Evolutionary conservation across 208 protist species (phyloP).

Genomic region (Leishmania aethiopica): DNA sequence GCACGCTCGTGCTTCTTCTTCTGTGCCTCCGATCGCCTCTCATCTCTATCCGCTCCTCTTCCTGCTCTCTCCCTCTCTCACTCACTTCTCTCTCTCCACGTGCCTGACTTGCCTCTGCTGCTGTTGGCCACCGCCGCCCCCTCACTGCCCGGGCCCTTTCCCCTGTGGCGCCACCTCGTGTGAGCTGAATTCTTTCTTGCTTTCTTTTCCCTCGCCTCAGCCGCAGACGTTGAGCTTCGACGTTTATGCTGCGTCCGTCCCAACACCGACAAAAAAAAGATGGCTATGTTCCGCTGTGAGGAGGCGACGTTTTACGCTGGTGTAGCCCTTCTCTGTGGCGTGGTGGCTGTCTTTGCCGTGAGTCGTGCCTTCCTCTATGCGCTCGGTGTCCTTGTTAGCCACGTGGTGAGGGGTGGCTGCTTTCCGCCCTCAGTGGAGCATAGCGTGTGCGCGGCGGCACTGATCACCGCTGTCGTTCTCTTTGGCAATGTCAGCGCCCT

Average conservation of each 20-base stretch:
- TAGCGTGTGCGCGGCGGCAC: not conserved
- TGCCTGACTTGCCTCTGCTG: not conserved
- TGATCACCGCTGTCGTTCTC: constrained; percentile 10
- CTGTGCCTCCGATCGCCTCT: not conserved
- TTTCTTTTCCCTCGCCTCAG: not conserved
- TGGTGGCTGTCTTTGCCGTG: not conserved
- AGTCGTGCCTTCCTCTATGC: constrained; percentile 9
- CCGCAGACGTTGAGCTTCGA: not conserved
- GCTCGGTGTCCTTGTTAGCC: not conserved
- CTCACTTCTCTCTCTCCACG: not conserved
- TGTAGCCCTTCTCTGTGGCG: not conserved
- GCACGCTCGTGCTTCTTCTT: not conserved
- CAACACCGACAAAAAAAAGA: not conserved
- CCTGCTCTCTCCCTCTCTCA: not conserved
- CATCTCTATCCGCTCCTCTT: constrained; percentile 3
- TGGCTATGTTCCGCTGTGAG: constrained; percentile 15
- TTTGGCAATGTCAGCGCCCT: constrained; percentile 28
- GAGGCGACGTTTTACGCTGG: constrained; percentile 21
- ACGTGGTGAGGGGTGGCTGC: not conserved
- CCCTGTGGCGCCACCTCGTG: not conserved
- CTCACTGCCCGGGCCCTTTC: not conserved
- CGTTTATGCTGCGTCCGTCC: not conserved
- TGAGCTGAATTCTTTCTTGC: not conserved
- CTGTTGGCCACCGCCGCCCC: not conserved
- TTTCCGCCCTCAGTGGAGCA: constrained; percentile 1